Conservation (phyloP, 1,139 yeast genomes). For the Nakaseomyces sp. region DNA sequence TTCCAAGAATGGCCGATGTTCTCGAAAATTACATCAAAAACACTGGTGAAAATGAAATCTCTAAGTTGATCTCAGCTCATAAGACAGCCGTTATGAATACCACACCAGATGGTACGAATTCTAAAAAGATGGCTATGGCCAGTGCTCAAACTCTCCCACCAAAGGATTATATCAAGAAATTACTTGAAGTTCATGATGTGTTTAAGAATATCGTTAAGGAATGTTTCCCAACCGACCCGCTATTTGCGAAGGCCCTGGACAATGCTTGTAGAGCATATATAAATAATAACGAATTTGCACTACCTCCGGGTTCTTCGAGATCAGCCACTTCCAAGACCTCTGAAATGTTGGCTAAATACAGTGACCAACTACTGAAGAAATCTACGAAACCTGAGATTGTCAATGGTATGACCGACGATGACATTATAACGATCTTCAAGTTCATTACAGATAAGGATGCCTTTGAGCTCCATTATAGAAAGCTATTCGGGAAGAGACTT, state of each 20-base stretch:
- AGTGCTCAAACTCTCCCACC: slow-evolving; percentile 36
- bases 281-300: slow-evolving; percentile 74
- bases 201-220: slow-evolving; percentile 46
- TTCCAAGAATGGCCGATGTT: slow-evolving; percentile 58
- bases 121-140: slow-evolving; percentile 18
- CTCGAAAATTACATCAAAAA: slow-evolving; percentile 67
- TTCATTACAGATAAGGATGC: slow-evolving; percentile 92
- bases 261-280: slow-evolving; percentile 81
- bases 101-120: slow-evolving; percentile 9
- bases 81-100: slow-evolving; percentile 16
- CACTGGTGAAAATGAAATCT: slow-evolving; percentile 26
- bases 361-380: slow-evolving; percentile 74
- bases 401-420: slow-evolving; percentile 65
- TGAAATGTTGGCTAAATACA: slow-evolving; percentile 80
- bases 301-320: slow-evolving; percentile 44
- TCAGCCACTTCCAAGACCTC: slow-evolving; percentile 65
- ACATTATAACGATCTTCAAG: slow-evolving; percentile 78
- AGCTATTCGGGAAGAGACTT: slow-evolving; percentile 79
- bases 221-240: slow-evolving; percentile 73
- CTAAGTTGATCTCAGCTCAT: slow-evolving; percentile 20
- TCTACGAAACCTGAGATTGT: slow-evolving; percentile 57
- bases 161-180: slow-evolving; percentile 67
- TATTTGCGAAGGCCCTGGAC: slow-evolving; percentile 81
- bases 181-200: slow-evolving; percentile 52
- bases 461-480: slow-evolving; percentile 87